phyloP scores from a whole-genome alignment of 768 basidiomycete species.

The Pisolithus microcarpus region DNA sequence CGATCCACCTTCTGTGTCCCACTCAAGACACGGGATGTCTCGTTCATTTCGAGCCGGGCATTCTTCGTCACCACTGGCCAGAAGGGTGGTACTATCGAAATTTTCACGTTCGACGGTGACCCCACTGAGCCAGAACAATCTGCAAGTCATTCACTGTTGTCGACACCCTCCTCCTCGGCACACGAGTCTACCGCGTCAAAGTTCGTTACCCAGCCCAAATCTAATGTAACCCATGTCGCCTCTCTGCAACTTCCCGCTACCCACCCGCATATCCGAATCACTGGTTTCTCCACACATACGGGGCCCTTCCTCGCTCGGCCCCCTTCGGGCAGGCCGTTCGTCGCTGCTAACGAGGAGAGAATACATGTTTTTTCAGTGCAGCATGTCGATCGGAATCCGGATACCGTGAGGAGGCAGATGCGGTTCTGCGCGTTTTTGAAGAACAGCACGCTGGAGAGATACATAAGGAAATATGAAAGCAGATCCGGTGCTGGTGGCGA shows the following conservation, averaged over 20 bases:
- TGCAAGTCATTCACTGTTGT: no score
- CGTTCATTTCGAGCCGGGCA: constrained; percentile 38
- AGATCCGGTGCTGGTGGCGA: not conserved
- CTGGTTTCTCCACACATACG: constrained; percentile 25
- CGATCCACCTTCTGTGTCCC: constrained; percentile 15
- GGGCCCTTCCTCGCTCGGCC: constrained; percentile 26
- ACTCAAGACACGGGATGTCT: constrained; percentile 34
- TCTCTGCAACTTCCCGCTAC: constrained; percentile 11
- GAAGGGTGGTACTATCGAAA: constrained; percentile 32
- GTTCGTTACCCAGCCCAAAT: not conserved
- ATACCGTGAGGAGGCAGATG: constrained; percentile 7
- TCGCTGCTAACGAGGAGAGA: constrained; percentile 19
- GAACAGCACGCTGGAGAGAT: constrained; percentile 23
- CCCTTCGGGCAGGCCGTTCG: constrained; percentile 18
- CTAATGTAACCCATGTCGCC: constrained; percentile 13
- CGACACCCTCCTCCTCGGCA: no score
- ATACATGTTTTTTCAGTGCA: constrained; percentile 19
- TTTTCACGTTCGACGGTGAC: constrained; percentile 34
- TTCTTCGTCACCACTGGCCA: constrained; percentile 34
- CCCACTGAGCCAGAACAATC: not conserved
- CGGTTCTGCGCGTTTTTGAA: constrained; percentile 26
- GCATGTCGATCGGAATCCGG: constrained; percentile 8
- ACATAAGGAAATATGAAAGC: constrained; percentile 3
- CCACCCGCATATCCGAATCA: constrained; percentile 6
- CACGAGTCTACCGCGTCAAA: not conserved